phyloP scores from a whole-genome alignment of 2,329 filamentous ascomycete species.

The Penicillium griseofulvum region DNA sequence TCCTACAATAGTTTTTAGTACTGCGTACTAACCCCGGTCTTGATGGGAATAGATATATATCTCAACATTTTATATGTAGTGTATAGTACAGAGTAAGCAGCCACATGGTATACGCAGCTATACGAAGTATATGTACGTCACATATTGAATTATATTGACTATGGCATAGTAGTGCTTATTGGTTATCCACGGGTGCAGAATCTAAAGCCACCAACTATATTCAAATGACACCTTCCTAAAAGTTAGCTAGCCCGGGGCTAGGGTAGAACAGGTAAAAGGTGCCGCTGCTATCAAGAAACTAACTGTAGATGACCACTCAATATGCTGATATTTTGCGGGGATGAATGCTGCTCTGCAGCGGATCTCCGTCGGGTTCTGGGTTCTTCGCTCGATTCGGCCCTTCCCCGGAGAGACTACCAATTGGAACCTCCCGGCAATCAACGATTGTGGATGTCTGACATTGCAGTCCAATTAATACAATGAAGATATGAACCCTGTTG shows the following conservation, averaged over 20 bases:
- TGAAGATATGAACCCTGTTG: not conserved
- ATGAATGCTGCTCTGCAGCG: not conserved
- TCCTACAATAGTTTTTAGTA: not conserved
- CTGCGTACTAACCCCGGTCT: too few relatives aligned
- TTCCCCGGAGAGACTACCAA: not conserved
- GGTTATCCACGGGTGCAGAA: not conserved
- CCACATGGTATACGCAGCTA: not conserved
- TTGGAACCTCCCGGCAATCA: not conserved
- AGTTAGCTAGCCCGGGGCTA: not conserved
- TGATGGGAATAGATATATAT: not conserved
- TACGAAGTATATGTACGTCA: not conserved
- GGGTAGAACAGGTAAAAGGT: not conserved
- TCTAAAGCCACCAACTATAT: not conserved
- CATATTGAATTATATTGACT: not conserved
- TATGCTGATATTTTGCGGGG: not conserved
- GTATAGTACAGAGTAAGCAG: not conserved
- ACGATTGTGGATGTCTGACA: not conserved
- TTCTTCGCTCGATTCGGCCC: not conserved
- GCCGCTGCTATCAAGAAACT: not conserved
- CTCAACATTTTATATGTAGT: not conserved
- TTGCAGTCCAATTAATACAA: not conserved
- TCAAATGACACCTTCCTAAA: not conserved
- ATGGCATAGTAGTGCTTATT: not conserved
- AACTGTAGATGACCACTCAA: not conserved
- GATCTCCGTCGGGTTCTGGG: too few relatives aligned